phyloP scores from a whole-genome alignment of 2,329 filamentous ascomycete species.

The Pseudodiploospora longispora region DNA sequence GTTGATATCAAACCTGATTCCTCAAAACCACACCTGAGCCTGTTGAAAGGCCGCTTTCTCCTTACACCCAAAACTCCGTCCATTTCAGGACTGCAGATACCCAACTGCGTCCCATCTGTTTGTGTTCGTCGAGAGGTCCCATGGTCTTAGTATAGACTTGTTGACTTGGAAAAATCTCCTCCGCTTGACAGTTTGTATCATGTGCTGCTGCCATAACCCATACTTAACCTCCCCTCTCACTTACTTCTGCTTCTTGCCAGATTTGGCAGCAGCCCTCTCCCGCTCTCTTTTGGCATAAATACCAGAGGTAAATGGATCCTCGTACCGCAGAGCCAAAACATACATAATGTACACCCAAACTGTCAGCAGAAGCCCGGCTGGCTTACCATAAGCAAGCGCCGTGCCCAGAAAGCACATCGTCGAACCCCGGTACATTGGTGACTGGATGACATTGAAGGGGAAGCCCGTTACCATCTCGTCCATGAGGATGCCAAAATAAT shows the following conservation, averaged over 20 bases:
- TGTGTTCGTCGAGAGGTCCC: too few species aligned
- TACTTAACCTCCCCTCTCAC: neutral
- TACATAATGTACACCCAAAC: slow-evolving; percentile 70
- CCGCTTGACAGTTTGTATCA: neutral
- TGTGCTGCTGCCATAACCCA: neutral
- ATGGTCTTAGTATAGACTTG: too few species aligned
- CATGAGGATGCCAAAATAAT: slow-evolving; percentile 99
- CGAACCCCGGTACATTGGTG: slow-evolving; percentile 95
- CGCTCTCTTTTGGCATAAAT: slow-evolving; percentile 85
- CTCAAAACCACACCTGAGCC: slow-evolving; percentile 6
- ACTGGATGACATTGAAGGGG: slow-evolving; percentile 83
- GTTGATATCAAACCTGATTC: slow-evolving; percentile 3
- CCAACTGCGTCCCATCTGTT: too few species aligned
- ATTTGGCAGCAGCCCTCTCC: slow-evolving; percentile 39
- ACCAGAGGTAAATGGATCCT: slow-evolving; percentile 88
- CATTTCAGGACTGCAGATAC: too few species aligned
- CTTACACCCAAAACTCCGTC: slow-evolving; percentile 5
- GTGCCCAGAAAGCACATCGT: slow-evolving; percentile 88
- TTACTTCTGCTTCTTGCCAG: slow-evolving; percentile 46
- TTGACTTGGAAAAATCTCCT: too few species aligned
- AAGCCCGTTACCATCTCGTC: slow-evolving; percentile 90
- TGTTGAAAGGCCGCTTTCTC: slow-evolving; percentile 12
- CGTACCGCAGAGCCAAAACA: slow-evolving; percentile 70
- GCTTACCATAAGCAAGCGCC: slow-evolving; percentile 77
- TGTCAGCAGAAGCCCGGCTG: slow-evolving; percentile 74